Evolutionary conservation across 305 asterid genomes (phyloP), one percentile per base, ranked within the genome.

Genomic region (Fraxinus albicans): DNA sequence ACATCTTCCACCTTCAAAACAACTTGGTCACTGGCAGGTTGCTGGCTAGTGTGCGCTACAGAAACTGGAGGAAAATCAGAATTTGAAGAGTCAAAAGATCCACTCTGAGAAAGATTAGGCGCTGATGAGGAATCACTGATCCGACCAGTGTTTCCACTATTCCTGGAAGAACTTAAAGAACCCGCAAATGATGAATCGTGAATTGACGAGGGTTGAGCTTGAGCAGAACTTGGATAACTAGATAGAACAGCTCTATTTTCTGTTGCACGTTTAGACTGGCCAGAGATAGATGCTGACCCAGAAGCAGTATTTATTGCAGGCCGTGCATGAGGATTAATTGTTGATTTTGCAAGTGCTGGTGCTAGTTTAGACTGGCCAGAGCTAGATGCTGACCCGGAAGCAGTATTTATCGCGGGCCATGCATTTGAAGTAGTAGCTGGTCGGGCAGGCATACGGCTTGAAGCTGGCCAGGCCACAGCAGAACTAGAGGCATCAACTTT

Each of bases 51-150:
- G 84, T 92, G 97, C 31, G 79, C 81, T 69, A 91, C 92, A 75
- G 97, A 91, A 83, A 95, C 94, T 5, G 96, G 98, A 83, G 98
- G 99, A 87, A 95, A 92, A 78, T 91, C 96, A 77, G 86, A 17
- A 5, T 82, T 44, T 25, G 92, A 84, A 53, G 95, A 78, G 77
- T 50, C 89, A 33, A 89, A 85, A 53, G 92, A 86, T 69, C 88
- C 93, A 10, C 80, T 83, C 12, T 86, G 89, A 40, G 89, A 90
- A 77, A 93, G 95, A 86, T 90, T 92, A 58, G 99, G 97, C 36
- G 97, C 94, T 81, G 98, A 94, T 7, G 94, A 87, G 55, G 98
- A 92, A 85, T 93, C 98, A 88, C 87, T 86, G 33, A 91, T 91
- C 69, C 87, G 88, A 83, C 84, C 82, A 15, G 70, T 85, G 84